Evolutionary conservation across 495 filamentous ascomycete genomes (phyloP), one percentile per base, ranked within the genome.

Genomic region (Echria macrotheca): DNA sequence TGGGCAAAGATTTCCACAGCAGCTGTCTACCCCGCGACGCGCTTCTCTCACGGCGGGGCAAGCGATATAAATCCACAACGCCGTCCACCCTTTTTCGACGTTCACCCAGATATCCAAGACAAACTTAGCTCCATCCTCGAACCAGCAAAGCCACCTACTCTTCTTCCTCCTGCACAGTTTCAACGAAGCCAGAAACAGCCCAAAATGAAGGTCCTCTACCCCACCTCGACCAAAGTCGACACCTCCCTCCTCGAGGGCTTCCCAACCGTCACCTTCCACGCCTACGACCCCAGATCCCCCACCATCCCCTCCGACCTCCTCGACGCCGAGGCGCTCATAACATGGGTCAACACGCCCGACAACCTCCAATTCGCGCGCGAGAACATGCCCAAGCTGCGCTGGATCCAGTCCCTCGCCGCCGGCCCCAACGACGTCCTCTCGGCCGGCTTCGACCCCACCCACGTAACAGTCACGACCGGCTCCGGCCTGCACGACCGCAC

Each of bases 181-280:
- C n/a, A n/a, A n/a, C n/a, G n/a, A n/a, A n/a, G n/a, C n/a, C n/a
- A n/a, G n/a, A n/a, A n/a, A n/a, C n/a, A n/a, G n/a, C 44, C 26
- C 33, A 59, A 47, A 24, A 81, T 80, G 78, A 81, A 82, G 63
- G 72, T 82, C 60, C 75, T 81, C 23, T 82, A 82, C 63, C 79
- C 79, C 36, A 81, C 71, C 41, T 79, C 78, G 5, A 68, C 81
- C 48, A 59, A 61, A 24, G 69, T 81, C 54, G 66, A 79, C 60
- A 47, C 70, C 35, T 46, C 69, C 53, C 62, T 50, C 44, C 64
- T 81, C 48, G 59, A 78, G 43, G 77, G 75, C 55, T 81, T 79
- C 69, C 58, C 70, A 21, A 63, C 72, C 36, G 28, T 64, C 2
- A 56, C 66, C 8, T 67, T 82, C 4, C 70, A 78, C 52, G 56